phyloP scores from a whole-genome alignment of 2,329 filamentous ascomycete species.

The Colletotrichum chlorophyti region DNA sequence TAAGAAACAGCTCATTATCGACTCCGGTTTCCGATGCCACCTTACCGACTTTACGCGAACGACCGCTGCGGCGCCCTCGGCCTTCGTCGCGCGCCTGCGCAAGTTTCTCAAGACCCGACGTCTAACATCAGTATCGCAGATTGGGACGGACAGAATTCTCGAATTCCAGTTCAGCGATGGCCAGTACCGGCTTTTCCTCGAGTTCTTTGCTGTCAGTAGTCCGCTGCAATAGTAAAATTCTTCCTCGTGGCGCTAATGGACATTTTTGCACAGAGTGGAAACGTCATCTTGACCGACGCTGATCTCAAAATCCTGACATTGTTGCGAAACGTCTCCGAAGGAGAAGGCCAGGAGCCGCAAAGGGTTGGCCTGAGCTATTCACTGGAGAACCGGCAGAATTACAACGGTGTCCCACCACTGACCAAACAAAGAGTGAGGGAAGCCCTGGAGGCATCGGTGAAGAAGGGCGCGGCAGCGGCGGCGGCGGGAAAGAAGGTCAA shows the following conservation, averaged over 20 bases:
- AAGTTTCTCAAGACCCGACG: slow-evolving; percentile 89
- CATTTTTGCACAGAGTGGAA: slow-evolving; percentile 72
- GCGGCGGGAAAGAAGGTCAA: slow-evolving; percentile 70
- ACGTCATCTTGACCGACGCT: slow-evolving; percentile 89
- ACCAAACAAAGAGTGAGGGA: slow-evolving; percentile 75
- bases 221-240: too few species aligned
- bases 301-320: slow-evolving; percentile 84
- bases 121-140: slow-evolving; percentile 80
- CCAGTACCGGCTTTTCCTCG: slow-evolving; percentile 83
- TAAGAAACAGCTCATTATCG: slow-evolving; percentile 89
- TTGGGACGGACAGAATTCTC: slow-evolving; percentile 92
- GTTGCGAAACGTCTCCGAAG: slow-evolving; percentile 79
- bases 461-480: slow-evolving; percentile 59
- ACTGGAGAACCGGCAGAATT: slow-evolving; percentile 85
- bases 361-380: slow-evolving; percentile 80
- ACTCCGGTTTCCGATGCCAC: slow-evolving; percentile 95
- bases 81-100: slow-evolving; percentile 83
- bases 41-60: slow-evolving; percentile 89
- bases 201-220: slow-evolving; percentile 79
- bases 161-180: slow-evolving; percentile 95
- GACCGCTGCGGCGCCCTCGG: slow-evolving; percentile 82
- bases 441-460: slow-evolving; percentile 71
- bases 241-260: too few species aligned
- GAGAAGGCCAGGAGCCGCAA: slow-evolving; percentile 84
- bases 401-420: slow-evolving; percentile 74